Evolutionary conservation across 768 basidiomycete species (phyloP).

Genomic region (Hypsizygus marmoreus): DNA sequence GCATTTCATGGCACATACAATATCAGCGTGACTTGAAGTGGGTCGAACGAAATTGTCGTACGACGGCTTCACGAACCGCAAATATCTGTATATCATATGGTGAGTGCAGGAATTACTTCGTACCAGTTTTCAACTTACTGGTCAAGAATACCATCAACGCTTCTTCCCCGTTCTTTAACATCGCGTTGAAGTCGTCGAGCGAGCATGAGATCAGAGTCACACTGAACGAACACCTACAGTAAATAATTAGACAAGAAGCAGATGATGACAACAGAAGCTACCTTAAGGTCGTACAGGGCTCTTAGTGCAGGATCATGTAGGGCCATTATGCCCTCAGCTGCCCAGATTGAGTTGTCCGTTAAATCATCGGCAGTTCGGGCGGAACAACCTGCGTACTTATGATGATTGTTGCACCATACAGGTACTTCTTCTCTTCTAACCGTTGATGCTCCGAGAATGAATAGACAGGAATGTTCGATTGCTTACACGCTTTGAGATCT

Average conservation of each 20-base stretch:
- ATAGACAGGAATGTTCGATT: slow-evolving; percentile 90
- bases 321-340: slow-evolving; percentile 91
- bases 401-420: slow-evolving; percentile 92
- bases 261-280: slow-evolving; percentile 22
- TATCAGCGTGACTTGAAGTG: slow-evolving; percentile 84
- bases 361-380: no score
- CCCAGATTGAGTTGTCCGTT: no score
- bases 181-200: slow-evolving; percentile 90
- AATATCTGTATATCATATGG: slow-evolving; percentile 54
- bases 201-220: slow-evolving; percentile 96
- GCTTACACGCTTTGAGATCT: slow-evolving; percentile 83
- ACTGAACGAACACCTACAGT: slow-evolving; percentile 81
- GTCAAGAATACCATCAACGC: slow-evolving; percentile 84
- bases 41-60: slow-evolving; percentile 94
- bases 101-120: not conserved
- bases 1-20: slow-evolving; percentile 45
- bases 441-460: slow-evolving; percentile 92
- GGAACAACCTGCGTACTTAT: slow-evolving; percentile 57
- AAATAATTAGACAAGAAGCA: not conserved
- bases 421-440: slow-evolving; percentile 75
- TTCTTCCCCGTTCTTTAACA: slow-evolving; percentile 83
- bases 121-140: slow-evolving; percentile 54
- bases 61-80: slow-evolving; percentile 93
- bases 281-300: slow-evolving; percentile 90
- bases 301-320: slow-evolving; percentile 79